Base-by-base conservation (phyloP, 2,329 filamentous ascomycete species). In the Pseudogymnoascus destructans region DNA sequence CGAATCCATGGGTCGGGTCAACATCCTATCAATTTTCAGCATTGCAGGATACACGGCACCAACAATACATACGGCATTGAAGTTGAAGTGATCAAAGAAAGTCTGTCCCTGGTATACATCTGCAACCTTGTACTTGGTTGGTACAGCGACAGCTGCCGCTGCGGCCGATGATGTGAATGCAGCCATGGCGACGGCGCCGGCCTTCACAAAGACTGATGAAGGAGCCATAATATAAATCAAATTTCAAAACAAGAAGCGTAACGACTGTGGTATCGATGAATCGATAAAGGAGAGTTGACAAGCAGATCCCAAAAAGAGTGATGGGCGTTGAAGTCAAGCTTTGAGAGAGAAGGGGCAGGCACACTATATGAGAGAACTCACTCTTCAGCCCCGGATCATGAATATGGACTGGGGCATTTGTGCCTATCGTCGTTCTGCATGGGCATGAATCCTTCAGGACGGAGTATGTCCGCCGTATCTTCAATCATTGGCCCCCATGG, bases 1-100 rank as follows among this genome's bases (percentile, higher is more conserved):
- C 87, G 65, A 82, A 88, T 33, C 87, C 87, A 63, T 82, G 66
- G 4, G 87, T 92, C 0, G 87, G 87, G 65, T 92, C 87, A 0
- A 71, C 61, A 4, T 70, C 63, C 64, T 66, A 46, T 35, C 23
- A 8, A 27, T 27, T 25, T 35, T 40, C 15, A 58, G 57, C 57
- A 59, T 33, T 54, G 27, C 9, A 52, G 13, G 23, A 55, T 17
- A 49, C 40, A 13, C n/a, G 9, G 13, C 25, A 7, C 4, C 27
- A 30, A 19, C 27, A 33, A 3, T n/a, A 60, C 64, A 30, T 61
- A 66, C 70, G 57, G 68, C 73, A 69, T 76, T 81, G 70, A 83
- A 82, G 60, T 73, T 72, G 66, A 80, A 80, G 61, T 73, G 73
- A 49, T 71, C 72, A 49, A 78, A 67, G 36, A 78, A 68, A 42